phyloP scores from a whole-genome alignment of 805 yeast genomes.

The Ogataea degrootiae region DNA sequence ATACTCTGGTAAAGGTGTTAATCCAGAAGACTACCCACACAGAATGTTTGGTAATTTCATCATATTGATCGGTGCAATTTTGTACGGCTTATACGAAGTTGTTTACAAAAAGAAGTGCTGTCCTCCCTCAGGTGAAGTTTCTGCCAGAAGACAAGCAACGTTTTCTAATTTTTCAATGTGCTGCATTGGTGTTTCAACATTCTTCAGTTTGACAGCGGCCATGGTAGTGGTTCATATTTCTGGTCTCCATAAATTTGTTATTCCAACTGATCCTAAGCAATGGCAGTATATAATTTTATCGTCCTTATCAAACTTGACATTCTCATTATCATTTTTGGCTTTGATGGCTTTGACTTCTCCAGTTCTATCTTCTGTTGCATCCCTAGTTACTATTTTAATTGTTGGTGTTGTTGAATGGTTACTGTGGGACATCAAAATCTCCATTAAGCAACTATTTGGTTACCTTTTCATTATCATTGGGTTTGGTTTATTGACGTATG shows the following conservation, averaged over 20 bases:
- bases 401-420: constrained; percentile 77
- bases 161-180: constrained; percentile 78
- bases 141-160: constrained; percentile 65
- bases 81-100: constrained; percentile 82
- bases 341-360: constrained; percentile 84
- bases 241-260: constrained; percentile 53
- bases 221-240: constrained; percentile 46
- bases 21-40: constrained; percentile 41
- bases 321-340: constrained; percentile 68
- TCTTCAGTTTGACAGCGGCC: constrained; percentile 42
- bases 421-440: constrained; percentile 54
- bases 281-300: constrained; percentile 50
- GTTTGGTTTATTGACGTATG: constrained; percentile 57
- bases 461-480: constrained; percentile 67
- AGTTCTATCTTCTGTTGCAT: constrained; percentile 62
- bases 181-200: constrained; percentile 56
- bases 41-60: constrained; percentile 65
- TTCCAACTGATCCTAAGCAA: constrained; percentile 38
- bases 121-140: constrained; percentile 60
- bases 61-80: constrained; percentile 67
- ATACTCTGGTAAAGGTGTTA: constrained; percentile 43
- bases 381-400: constrained; percentile 66
- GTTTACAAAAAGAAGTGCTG: constrained; percentile 72
- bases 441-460: constrained; percentile 57
- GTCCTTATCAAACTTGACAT: constrained; percentile 56